phyloP scores from a whole-genome alignment of 345 rosid species.

The Physaria fendleri region DNA sequence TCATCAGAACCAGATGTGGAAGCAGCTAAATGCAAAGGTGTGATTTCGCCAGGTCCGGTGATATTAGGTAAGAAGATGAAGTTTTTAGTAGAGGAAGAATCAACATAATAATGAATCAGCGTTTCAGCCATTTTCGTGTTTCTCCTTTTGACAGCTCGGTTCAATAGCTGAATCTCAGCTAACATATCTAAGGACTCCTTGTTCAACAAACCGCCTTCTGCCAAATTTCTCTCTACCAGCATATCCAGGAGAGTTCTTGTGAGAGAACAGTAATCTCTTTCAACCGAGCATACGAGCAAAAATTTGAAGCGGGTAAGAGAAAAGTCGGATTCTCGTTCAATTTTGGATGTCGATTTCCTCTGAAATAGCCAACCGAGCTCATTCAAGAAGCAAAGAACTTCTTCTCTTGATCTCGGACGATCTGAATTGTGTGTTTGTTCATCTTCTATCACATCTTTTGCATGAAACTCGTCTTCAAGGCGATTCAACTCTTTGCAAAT shows the following conservation, averaged over 20 bases:
- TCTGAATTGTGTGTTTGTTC: constrained; percentile 35
- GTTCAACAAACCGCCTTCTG: constrained; percentile 27
- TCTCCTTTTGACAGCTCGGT: constrained; percentile 64
- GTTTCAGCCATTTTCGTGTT: constrained; percentile 59
- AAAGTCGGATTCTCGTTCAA: constrained; percentile 31
- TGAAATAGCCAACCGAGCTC: constrained; percentile 95
- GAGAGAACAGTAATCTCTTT: constrained; percentile 59
- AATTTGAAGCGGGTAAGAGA: constrained; percentile 62
- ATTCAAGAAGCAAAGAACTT: constrained; percentile 64
- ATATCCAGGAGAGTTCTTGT: constrained; percentile 51
- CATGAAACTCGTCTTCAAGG: constrained; percentile 60
- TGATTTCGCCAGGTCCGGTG: constrained; percentile 61
- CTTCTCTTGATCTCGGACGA: constrained; percentile 52
- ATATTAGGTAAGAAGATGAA: constrained; percentile 58
- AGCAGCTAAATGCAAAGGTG: constrained; percentile 85
- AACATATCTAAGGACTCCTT: constrained; percentile 45
- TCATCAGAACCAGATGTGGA: constrained; percentile 52
- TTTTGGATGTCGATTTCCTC: constrained; percentile 27
- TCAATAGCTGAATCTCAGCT: constrained; percentile 64
- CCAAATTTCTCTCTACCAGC: constrained; percentile 50
- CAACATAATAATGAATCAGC: constrained; percentile 42
- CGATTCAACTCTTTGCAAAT: constrained; percentile 71
- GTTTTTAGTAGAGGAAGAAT: constrained; percentile 1
- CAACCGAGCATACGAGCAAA: constrained; percentile 64
- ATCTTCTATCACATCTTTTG: constrained; percentile 36